Evolutionary conservation across 192 early-diverging fungal genomes (phyloP).

Genomic region (Linnemannia exigua): DNA sequence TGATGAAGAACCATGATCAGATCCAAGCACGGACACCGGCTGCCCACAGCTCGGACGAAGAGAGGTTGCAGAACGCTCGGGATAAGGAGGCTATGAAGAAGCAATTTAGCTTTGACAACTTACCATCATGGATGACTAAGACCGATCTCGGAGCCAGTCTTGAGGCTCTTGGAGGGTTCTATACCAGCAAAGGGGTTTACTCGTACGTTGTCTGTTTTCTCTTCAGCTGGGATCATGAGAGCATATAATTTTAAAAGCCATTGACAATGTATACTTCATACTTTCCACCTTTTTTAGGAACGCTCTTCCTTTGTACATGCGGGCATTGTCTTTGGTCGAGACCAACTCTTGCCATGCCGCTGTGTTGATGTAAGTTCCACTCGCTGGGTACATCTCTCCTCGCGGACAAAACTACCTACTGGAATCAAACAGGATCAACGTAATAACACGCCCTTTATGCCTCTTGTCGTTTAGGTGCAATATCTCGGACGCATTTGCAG

Average conservation of each 20-base stretch:
- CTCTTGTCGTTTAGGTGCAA: slow-evolving; percentile 46
- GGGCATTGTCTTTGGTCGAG: slow-evolving; percentile 60
- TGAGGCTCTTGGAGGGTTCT: slow-evolving; percentile 68
- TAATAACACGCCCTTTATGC: neutral
- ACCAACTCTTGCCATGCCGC: slow-evolving; percentile 63
- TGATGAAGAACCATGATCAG: slow-evolving; percentile 50
- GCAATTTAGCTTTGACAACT: slow-evolving; percentile 61
- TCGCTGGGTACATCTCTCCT: neutral
- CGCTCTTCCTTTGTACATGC: slow-evolving; percentile 69
- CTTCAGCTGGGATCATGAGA: neutral
- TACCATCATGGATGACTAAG: slow-evolving; percentile 68
- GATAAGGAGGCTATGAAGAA: slow-evolving; percentile 40
- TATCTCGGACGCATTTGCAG: slow-evolving; percentile 68
- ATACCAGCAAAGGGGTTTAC: slow-evolving; percentile 63
- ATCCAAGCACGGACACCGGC: neutral
- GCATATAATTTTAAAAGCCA: neutral
- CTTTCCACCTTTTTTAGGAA: slow-evolving; percentile 52
- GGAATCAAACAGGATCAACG: neutral
- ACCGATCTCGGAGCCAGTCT: slow-evolving; percentile 68
- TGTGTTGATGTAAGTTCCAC: slow-evolving; percentile 63
- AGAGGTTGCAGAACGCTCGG: slow-evolving; percentile 30
- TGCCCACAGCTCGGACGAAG: slow-evolving; percentile 26
- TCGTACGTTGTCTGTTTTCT: slow-evolving; percentile 48
- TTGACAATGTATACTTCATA: neutral
- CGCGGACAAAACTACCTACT: neutral